Conservation (phyloP, 2,329 filamentous ascomycete species). For the Pestalotiopsis sp. region DNA sequence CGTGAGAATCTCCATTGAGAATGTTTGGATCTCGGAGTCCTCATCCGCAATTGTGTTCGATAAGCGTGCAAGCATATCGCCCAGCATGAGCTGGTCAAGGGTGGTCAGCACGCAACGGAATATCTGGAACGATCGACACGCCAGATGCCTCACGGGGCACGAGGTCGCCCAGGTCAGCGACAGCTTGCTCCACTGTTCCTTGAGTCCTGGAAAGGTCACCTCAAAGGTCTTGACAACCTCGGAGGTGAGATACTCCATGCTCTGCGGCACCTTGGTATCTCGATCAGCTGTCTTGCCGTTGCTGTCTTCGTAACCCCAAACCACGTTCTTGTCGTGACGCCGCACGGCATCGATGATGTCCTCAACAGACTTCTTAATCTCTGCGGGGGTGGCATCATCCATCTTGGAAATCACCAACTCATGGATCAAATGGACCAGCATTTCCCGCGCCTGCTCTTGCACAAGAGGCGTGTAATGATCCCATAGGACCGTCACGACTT, state of each 20-base stretch:
- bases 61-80: slow-evolving; percentile 91
- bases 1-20: slow-evolving; percentile 96
- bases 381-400: slow-evolving; percentile 65
- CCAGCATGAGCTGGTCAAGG: slow-evolving; percentile 89
- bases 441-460: slow-evolving; percentile 94
- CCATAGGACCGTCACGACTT: slow-evolving; percentile 93
- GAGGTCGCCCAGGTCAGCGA: slow-evolving; percentile 96
- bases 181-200: slow-evolving; percentile 87
- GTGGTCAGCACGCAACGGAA: slow-evolving; percentile 92
- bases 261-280: slow-evolving; percentile 78
- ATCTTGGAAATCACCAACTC: slow-evolving; percentile 84
- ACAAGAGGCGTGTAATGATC: slow-evolving; percentile 95
- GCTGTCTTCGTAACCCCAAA: slow-evolving; percentile 94
- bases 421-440: slow-evolving; percentile 96
- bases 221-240: slow-evolving; percentile 86
- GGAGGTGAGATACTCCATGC: slow-evolving; percentile 83
- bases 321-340: slow-evolving; percentile 78
- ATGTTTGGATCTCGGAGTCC: slow-evolving; percentile 90
- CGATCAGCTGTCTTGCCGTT: slow-evolving; percentile 76
- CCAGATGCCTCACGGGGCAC: slow-evolving; percentile 90
- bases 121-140: slow-evolving; percentile 95
- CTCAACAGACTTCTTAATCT: slow-evolving; percentile 76
- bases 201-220: slow-evolving; percentile 80
- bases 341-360: slow-evolving; percentile 86
- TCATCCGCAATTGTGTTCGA: slow-evolving; percentile 98